Evolutionary conservation across 106 monocot genomes (phyloP), one percentile per base, ranked within the genome.

Genomic region (Apostasia shenzhenica): DNA sequence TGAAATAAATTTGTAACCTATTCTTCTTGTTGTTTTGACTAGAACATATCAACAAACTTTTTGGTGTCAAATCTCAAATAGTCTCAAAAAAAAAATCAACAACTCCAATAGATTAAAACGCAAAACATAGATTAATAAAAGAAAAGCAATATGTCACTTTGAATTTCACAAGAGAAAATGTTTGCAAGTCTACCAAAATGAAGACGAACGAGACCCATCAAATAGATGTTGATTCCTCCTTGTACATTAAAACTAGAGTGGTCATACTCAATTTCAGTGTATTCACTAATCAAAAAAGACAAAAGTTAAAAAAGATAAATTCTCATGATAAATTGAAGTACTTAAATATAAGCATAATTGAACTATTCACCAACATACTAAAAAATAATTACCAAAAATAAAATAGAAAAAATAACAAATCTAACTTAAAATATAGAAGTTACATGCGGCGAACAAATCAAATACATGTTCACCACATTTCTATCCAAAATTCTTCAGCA

Each of bases 161-260:
- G 50, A 67, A 66, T 55, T 73, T 67, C 61, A 58, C 38, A 26
- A 26, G 63, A 79, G 66, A 70, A 77, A 76, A 80, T 78, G 77
- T 79, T 75, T 80, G 70, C 64, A 85, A 67, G 77, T 75, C 76
- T 83, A 82, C 75, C 79, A 85, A 79, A 90, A 60, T 54, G 53
- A 83, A 76, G 81, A 79, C 44, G 78, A 91, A 80, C 73, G 85
- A 85, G 81, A 85, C 77, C 82, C 81, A 83, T 78, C 85, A 85
- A 88, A 85, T 85, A 80, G 76, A 78, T 77, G 88, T 72, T 69
- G 75, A 67, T 74, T 74, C 82, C 82, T 86, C 81, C 83, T 81
- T 84, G 85, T 81, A 73, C 81, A 86, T 72, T 73, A 79, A 80
- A 85, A 78, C 83, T 89, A 89, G 67, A 82, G 75, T 66, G 80